Evolutionary conservation across 208 protist genomes (phyloP).

Genomic region (Tritrichomonas foetus): DNA sequence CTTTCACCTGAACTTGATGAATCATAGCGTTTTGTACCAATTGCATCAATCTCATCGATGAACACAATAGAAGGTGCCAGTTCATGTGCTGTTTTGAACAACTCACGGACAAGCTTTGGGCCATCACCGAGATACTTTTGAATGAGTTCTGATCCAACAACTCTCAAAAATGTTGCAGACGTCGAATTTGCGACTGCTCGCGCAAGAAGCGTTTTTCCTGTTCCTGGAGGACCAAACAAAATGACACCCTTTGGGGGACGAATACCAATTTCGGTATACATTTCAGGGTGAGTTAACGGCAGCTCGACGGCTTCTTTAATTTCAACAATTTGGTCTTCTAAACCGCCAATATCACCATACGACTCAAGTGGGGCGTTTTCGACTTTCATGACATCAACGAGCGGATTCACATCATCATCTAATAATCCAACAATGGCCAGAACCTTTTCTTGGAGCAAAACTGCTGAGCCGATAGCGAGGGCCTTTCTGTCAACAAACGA

Average conservation of each 20-base stretch:
- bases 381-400: slow-evolving; percentile 98
- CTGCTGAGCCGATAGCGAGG: not conserved
- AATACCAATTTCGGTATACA: slow-evolving; percentile 99
- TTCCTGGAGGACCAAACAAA: slow-evolving; percentile 96
- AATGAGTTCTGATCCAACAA: slow-evolving; percentile 99
- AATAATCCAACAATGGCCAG: slow-evolving; percentile 91
- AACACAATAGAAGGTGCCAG: slow-evolving; percentile 98
- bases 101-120: slow-evolving; percentile 93
- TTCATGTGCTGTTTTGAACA: slow-evolving; percentile 98
- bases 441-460: slow-evolving; percentile 52
- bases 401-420: slow-evolving; percentile 91
- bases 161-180: slow-evolving; percentile 97
- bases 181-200: slow-evolving; percentile 98
- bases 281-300: slow-evolving; percentile 96
- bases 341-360: slow-evolving; percentile 98
- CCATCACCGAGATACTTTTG: slow-evolving; percentile 99
- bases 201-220: slow-evolving; percentile 96
- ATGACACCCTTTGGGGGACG: slow-evolving; percentile 99
- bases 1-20: slow-evolving; percentile 89
- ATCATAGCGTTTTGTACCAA: slow-evolving; percentile 98
- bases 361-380: slow-evolving; percentile 97
- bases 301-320: slow-evolving; percentile 82
- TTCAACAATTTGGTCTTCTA: slow-evolving; percentile 98
- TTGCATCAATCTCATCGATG: slow-evolving; percentile 99
- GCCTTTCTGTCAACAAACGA: slow-evolving; percentile 98